Conservation (phyloP, 768 basidiomycete species). For the Amanita polypyramis region DNA sequence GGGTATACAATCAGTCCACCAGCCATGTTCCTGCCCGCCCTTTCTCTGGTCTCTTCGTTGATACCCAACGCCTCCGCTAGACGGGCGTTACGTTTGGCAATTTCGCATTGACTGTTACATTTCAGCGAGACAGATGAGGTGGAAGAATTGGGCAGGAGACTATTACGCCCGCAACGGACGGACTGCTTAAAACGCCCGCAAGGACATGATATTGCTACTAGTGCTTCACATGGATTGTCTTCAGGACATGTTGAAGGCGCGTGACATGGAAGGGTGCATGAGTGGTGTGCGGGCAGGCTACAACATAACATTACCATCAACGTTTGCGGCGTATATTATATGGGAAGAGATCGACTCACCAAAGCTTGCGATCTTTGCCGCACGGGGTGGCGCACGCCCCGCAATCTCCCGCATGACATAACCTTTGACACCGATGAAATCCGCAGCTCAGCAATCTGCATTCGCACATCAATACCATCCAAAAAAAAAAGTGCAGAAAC, state of each 20-base stretch:
- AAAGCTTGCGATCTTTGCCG: slow-evolving; percentile 79
- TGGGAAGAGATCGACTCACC: slow-evolving; percentile 32
- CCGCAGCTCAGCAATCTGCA: slow-evolving; percentile 70
- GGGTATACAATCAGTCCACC: slow-evolving; percentile 36
- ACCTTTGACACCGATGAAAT: slow-evolving; percentile 75
- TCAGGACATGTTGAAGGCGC: slow-evolving; percentile 83
- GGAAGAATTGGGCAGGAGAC: slow-evolving; percentile 20
- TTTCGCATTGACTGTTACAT: slow-evolving; percentile 75
- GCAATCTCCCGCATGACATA: slow-evolving; percentile 79
- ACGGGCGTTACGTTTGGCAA: slow-evolving; percentile 79
- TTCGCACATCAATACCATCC: neutral
- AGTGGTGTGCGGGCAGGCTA: slow-evolving; percentile 62
- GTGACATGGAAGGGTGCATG: slow-evolving; percentile 74
- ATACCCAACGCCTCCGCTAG: slow-evolving; percentile 92
- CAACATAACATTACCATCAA: neutral
- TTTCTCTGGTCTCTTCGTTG: slow-evolving; percentile 36
- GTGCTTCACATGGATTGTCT: slow-evolving; percentile 60
- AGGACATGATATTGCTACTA: slow-evolving; percentile 62
- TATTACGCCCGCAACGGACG: slow-evolving; percentile 57
- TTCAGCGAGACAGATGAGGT: slow-evolving; percentile 20
- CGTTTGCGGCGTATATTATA: neutral
- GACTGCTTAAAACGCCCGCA: slow-evolving; percentile 77
- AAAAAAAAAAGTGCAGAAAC: neutral
- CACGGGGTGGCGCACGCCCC: slow-evolving; percentile 69
- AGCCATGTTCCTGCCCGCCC: slow-evolving; percentile 11